phyloP scores from a whole-genome alignment of 2,329 filamentous ascomycete species.

The Xylariomycetidae sp. region DNA sequence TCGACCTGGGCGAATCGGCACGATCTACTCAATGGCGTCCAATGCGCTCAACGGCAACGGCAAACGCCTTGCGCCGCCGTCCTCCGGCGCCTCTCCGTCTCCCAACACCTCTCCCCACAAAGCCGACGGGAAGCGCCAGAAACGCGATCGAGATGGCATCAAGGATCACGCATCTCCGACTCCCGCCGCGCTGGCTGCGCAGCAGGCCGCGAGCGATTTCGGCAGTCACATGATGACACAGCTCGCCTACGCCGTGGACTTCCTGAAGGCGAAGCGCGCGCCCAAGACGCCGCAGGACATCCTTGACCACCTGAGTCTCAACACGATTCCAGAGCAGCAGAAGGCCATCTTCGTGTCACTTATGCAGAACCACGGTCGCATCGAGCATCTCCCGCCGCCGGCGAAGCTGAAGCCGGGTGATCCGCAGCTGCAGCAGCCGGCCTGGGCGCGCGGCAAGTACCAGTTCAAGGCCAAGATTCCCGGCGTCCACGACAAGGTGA shows the following conservation, averaged over 20 bases:
- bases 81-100: constrained; percentile 48
- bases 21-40: constrained; percentile 54
- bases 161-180: constrained; percentile 19
- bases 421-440: constrained; percentile 44
- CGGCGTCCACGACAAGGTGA: constrained; percentile 69
- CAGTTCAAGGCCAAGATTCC: constrained; percentile 74
- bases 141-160: constrained; percentile 38
- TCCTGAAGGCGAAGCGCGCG: constrained; percentile 65
- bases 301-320: constrained; percentile 72
- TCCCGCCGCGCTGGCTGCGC: constrained; percentile 29
- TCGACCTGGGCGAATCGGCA: constrained; percentile 43
- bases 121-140: constrained; percentile 43
- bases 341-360: constrained; percentile 62
- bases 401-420: constrained; percentile 39
- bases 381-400: constrained; percentile 50
- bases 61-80: constrained; percentile 49
- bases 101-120: constrained; percentile 52
- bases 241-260: constrained; percentile 79
- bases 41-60: constrained; percentile 50
- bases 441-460: constrained; percentile 67
- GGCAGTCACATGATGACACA: constrained; percentile 81
- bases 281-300: constrained; percentile 70
- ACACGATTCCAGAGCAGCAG: constrained; percentile 52
- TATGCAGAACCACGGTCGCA: constrained; percentile 57
- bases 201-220: constrained; percentile 59